Conservation (phyloP, 306 rosid species). For the Vachellia pachyceras region DNA sequence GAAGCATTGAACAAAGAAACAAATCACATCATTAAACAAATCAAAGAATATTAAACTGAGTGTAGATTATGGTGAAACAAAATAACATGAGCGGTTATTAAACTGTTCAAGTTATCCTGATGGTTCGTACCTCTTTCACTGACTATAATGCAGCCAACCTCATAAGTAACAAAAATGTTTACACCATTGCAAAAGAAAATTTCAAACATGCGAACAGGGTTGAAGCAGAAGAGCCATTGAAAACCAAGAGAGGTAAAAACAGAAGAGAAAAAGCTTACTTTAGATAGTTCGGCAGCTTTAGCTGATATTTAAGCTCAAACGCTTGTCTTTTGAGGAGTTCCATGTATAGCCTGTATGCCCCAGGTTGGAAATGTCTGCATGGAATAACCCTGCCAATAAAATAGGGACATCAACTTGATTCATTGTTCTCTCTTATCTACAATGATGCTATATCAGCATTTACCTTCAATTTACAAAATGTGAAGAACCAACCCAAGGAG, state of each 20-base stretch:
- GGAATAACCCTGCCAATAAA: slow-evolving; percentile 67
- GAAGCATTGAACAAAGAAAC: slow-evolving; percentile 28
- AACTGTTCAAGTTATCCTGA: too few species aligned
- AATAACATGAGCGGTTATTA: not conserved
- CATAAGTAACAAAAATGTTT: not conserved
- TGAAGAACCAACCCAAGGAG: not conserved
- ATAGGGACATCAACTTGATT: not conserved
- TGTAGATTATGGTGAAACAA: not conserved
- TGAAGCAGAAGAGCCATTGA: not conserved
- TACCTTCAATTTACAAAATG: not conserved
- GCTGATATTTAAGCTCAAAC: slow-evolving; percentile 57
- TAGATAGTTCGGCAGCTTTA: slow-evolving; percentile 56
- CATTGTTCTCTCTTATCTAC: not conserved
- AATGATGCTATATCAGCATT: slow-evolving; percentile 6
- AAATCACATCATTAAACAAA: not conserved
- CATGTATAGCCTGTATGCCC: slow-evolving; percentile 75
- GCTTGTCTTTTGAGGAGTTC: slow-evolving; percentile 74
- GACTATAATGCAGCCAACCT: not conserved
- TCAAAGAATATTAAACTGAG: not conserved
- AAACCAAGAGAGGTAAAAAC: not conserved
- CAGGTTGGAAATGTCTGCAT: slow-evolving; percentile 65
- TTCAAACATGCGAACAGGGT: not conserved
- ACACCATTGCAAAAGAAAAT: not conserved
- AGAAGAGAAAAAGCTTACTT: slow-evolving; percentile 43
- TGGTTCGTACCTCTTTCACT: not conserved